These are phyloP conservation scores for Echinochloa phyllopogon DNA, from an alignment of 176 grass and related monocot genomes.

Conservation along the genomic window DNA sequence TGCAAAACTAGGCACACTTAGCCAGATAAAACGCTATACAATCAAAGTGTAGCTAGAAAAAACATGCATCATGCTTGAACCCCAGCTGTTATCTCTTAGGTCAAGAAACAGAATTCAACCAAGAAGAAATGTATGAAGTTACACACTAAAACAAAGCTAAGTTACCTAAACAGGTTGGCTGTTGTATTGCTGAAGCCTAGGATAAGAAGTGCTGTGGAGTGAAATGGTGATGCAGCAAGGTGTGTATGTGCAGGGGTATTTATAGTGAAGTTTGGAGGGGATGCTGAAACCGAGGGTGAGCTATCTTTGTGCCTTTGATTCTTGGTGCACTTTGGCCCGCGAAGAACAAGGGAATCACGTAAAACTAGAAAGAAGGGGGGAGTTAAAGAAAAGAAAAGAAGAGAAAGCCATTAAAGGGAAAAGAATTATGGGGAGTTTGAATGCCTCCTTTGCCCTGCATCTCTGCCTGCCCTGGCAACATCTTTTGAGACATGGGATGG, in stretches of 20 bases:
- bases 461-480: constrained; percentile 61
- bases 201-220: constrained; percentile 14
- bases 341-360: constrained; percentile 70
- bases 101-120: constrained; percentile 36
- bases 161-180: constrained; percentile 46
- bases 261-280: constrained; percentile 50
- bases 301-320: constrained; percentile 57
- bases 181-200: constrained; percentile 37
- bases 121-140: constrained; percentile 3
- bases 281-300: constrained; percentile 57
- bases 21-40: neutral
- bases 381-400: constrained; percentile 86
- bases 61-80: neutral
- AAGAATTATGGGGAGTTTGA: constrained; percentile 84
- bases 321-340: constrained; percentile 51
- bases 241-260: constrained; percentile 55
- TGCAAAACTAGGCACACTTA: constrained; percentile 4
- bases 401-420: constrained; percentile 79
- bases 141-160: neutral
- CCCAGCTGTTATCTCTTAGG: neutral
- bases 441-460: constrained; percentile 64
- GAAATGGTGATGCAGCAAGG: constrained; percentile 54
- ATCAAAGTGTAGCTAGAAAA: constrained; percentile 28
- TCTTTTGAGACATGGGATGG: constrained; percentile 82
- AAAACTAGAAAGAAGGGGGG: constrained; percentile 69